phyloP scores from a whole-genome alignment of 176 grass and related monocot genomes.

The Ensete glaucum region DNA sequence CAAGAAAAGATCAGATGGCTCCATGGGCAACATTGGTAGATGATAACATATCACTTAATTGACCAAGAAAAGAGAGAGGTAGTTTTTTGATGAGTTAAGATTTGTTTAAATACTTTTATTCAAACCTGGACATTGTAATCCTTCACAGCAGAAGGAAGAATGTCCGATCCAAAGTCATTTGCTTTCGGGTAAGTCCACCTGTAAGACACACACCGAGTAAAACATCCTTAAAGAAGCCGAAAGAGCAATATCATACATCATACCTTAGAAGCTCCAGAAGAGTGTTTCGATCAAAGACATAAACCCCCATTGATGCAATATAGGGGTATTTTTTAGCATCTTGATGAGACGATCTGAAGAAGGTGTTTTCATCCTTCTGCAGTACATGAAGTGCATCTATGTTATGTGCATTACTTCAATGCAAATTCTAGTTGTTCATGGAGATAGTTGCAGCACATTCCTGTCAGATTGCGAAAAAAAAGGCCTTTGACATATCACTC shows the following conservation, averaged over 20 bases:
- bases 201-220: neutral
- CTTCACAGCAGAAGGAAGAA: slow-evolving; percentile 47
- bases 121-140: slow-evolving; percentile 48
- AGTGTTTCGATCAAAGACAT: slow-evolving; percentile 58
- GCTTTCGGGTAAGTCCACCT: slow-evolving; percentile 50
- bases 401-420: too few species aligned
- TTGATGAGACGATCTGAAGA: slow-evolving; percentile 26
- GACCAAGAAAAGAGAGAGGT: neutral
- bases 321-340: slow-evolving; percentile 34
- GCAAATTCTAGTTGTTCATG: neutral
- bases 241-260: neutral
- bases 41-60: too few species aligned
- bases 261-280: slow-evolving; percentile 59
- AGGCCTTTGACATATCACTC: slow-evolving; percentile 7
- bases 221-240: neutral
- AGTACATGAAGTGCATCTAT: neutral
- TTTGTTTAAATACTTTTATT: neutral
- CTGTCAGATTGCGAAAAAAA: neutral
- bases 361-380: slow-evolving; percentile 58
- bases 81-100: neutral
- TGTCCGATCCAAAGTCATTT: slow-evolving; percentile 60
- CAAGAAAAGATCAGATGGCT: neutral
- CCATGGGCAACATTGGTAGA: too few species aligned
- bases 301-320: slow-evolving; percentile 82
- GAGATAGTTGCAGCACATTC: neutral